Base-by-base conservation (phyloP, 2,329 filamentous ascomycete species). In the Teratosphaeria destructans region DNA sequence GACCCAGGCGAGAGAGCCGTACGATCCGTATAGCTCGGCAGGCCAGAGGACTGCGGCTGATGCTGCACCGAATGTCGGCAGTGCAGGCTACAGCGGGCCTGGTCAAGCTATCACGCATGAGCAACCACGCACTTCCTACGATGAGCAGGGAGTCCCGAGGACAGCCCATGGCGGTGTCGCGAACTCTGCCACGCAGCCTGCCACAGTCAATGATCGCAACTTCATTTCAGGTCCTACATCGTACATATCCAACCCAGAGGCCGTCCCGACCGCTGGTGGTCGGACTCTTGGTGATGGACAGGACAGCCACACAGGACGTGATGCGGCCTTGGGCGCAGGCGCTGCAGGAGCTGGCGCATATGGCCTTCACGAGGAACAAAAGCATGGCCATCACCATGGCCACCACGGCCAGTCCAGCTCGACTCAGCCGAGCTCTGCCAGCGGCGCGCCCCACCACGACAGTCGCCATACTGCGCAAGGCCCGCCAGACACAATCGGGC, bases 251-350 rank as follows among this genome's bases (percentile, higher is more conserved):
- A 70, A 70, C 57, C 62, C 58, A 27, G 55, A 57, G n/a, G 63
- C 67, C n/a, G 67, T 70, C 34, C 68, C 68, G 14, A 67, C 64
- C 29, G 68, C 68, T 29, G 68, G 68, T 29, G 67, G 66, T 16
- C 58, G 65, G 5, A 58, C 65, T 14, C 64, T 65, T 35, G 29
- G 39, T 29, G 23, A 55, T 6, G 52, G 37, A 14, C 37, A 14
- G 1, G 2, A 64, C 26, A 66, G 64, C 43, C 66, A 68, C 47
- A 61, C 65, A 27, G 66, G 65, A 11, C 68, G 67, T 27, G 67
- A 71, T 59, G 66, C 67, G 26, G 70, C 69, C 11, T 10, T 68
- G 3, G 68, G 66, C 43, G 65, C 62, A 47, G 68, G 66, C 7
- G 65, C 64, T 29, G 69, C 63, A 8, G 62, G 65, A 26, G 43